Base-by-base conservation (phyloP, 106 monocot species). In the Dendrobium chrysotoxum region DNA sequence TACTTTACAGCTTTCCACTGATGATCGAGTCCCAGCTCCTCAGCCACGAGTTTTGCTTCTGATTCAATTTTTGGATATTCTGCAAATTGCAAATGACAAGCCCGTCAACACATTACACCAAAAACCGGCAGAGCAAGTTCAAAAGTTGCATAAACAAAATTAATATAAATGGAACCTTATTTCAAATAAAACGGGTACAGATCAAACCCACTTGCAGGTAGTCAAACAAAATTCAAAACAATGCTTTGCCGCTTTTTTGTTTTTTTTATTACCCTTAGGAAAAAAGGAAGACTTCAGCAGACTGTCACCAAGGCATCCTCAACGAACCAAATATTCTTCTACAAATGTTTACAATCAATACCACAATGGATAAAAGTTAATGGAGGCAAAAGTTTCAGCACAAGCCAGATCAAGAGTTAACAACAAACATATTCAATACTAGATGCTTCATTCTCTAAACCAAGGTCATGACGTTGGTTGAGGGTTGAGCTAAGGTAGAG, bases 1-100 rank as follows among this genome's bases (percentile, higher is more conserved):
- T 89, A 94, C 75, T 81, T 70, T 46, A 94, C 83, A 16, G 88
- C 83, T 79, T 89, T 90, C 97, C 97, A 97, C 7, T 50, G 55
- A 83, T 91, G 79, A 78, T 83, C 76, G 5, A 80, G 84, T 72
- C 85, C 90, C 41, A 94, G 54, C 75, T 97, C 94, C 76, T 90
- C 85, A 17, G 92, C 88, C 77, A 91, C 75, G 55, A 77, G 28
- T 85, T 85, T 94, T 75, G 94, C 97, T 83, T 92, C 89, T 28
- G 71, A 57, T 82, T 92, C 92, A 58, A 92, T 80, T 82, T 87
- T 86, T 46, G 92, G 92, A 84, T 97, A 97, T 26, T 92, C 97
- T 97, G 93, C 78, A 83, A 68, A 50, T 46, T 76, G 18, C 25
- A 0, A 76, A 40, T 47, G 47, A 76, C 42, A 75, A 42, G 1